Conservation (phyloP, 2,329 filamentous ascomycete genomes). For the Fusarium sp. region DNA sequence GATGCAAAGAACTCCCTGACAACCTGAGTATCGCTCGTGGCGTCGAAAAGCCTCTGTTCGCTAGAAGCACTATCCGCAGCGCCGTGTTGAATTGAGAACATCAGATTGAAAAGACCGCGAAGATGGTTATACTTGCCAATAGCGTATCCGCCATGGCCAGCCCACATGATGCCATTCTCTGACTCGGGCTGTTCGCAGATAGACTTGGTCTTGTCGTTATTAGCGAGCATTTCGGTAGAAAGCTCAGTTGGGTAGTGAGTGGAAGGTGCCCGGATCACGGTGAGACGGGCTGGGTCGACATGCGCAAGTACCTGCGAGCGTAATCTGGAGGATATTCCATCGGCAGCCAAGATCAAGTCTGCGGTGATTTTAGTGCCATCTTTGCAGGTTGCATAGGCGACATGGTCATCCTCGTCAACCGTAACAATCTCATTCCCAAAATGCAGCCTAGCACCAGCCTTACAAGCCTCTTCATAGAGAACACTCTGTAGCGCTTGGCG, state of each 20-base stretch:
- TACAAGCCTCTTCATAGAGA: constrained; percentile 1
- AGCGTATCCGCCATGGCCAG: constrained; percentile 11
- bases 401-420: background rate
- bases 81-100: constrained; percentile 23
- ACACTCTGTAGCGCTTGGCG: constrained; percentile 8
- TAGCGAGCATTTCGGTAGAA: background rate
- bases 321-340: constrained; percentile 20
- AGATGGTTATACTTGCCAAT: constrained; percentile 23
- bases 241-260: constrained; percentile 21
- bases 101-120: constrained; percentile 11
- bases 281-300: background rate
- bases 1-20: constrained; percentile 1
- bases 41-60: constrained; percentile 5
- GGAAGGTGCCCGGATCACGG: constrained; percentile 12
- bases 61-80: constrained; percentile 6
- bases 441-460: constrained; percentile 8
- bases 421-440: constrained; percentile 5
- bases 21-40: background rate
- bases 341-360: constrained; percentile 1
- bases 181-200: background rate
- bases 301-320: constrained; percentile 1
- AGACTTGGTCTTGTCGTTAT: background rate
- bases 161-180: constrained; percentile 20
- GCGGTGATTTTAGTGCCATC: background rate
- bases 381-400: background rate